Conservation (phyloP, 2,329 filamentous ascomycete species). For the Xylariaceae sp. region DNA sequence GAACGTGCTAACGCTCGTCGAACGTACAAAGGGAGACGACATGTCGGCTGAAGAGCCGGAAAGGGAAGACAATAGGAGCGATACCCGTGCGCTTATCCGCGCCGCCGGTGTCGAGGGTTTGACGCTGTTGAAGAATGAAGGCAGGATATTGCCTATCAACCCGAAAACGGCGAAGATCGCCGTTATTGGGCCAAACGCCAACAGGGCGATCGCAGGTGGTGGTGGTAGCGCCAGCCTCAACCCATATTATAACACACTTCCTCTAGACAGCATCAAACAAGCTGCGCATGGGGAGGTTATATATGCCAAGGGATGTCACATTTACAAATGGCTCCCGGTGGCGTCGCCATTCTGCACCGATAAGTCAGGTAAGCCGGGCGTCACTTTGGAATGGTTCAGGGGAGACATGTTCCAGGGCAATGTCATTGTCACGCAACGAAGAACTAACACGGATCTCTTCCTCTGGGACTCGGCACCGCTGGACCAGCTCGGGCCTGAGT, state of each 20-base stretch:
- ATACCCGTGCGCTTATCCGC: conserved; percentile 66
- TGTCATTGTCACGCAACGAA: conserved; percentile 63
- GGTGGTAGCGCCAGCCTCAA: conserved; percentile 73
- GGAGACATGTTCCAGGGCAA: conserved; percentile 68
- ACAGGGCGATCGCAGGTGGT: conserved; percentile 70
- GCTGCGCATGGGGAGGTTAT: conserved; percentile 61
- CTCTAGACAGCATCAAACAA: conserved; percentile 66
- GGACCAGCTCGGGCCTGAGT: conserved; percentile 65
- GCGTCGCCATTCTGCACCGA: conserved; percentile 65
- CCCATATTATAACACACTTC: conserved; percentile 71
- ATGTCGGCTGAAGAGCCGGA: conserved; percentile 64
- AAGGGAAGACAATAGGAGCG: conserved; percentile 61
- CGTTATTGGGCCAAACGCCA: conserved; percentile 72
- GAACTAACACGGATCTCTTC: conserved; percentile 71
- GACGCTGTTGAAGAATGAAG: conserved; percentile 69
- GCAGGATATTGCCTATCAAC: conserved; percentile 63
- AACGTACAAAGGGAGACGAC: conserved; percentile 67
- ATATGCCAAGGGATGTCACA: conserved; percentile 68
- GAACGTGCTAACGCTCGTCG: conserved; percentile 65
- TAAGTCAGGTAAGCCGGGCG: conserved; percentile 63
- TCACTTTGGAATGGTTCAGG: conserved; percentile 69
- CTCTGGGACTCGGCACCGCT: conserved; percentile 73
- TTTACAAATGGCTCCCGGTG: conserved; percentile 69
- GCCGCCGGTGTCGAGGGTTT: conserved; percentile 67
- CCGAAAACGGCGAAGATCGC: conserved; percentile 64